Base-by-base conservation (phyloP, 176 grass and related monocot genomes). In the Raddia distichophylla region DNA sequence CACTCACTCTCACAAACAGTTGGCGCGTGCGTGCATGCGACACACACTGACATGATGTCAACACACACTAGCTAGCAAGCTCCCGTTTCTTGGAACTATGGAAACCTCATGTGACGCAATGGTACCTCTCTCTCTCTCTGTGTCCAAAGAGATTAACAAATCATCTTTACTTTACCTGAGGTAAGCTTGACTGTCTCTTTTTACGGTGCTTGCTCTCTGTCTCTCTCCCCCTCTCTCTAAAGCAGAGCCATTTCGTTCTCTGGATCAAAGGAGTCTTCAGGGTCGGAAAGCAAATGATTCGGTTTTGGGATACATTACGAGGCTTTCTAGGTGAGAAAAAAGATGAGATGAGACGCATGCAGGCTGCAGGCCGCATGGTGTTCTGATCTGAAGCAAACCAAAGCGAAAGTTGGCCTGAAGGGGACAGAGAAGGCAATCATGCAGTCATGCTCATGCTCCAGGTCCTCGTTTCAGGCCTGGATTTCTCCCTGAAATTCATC, bases 241-340 rank as follows among this genome's bases (percentile, higher is more conserved):
- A 67, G 17, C 40, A 45, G 17, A 42, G 51, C 51, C 16, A 18
- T 16, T 17, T 17, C 8, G 16, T 57, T 3, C 12, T 56, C 12
- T 56, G 3, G 33, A 11, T 57, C 18, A 51, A 56, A 55, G 33
- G 18, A 42, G 27, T n/a, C 27, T 27, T 27, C 54, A 5, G 42
- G 52, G 67, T 35, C 43, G n/a, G 44, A 84, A 84, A 80, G 81
- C 81, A 53, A 51, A 84, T 84, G 82, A 89, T 80, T 89, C 62
- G 15, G 75, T 66, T 49, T 20, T 15, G 71, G 27, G 60, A 60
- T 42, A 67, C 74, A 50, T 19, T 44, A 56, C 19, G 74, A 80
- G 27, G 16, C 81, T 81, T 89, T 84, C 64, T 53, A 85, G 71
- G 87, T 42, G 40, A 62, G 27, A 47, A 46, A 80, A 48, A 44